phyloP scores from a whole-genome alignment of 2,329 filamentous ascomycete genomes.

The Aspergillus brunneoviolaceus region DNA sequence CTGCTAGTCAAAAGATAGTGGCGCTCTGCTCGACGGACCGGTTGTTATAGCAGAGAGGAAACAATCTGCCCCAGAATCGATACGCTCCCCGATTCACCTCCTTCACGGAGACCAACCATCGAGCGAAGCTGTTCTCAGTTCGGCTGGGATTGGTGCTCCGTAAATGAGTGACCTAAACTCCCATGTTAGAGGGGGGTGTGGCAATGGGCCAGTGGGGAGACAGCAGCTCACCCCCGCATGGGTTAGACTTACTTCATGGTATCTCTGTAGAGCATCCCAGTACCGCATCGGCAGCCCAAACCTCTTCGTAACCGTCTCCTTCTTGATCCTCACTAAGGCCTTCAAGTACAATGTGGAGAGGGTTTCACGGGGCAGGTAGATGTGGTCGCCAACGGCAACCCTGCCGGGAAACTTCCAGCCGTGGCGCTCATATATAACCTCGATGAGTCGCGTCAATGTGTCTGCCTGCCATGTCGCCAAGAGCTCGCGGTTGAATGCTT shows the following conservation, averaged over 20 bases:
- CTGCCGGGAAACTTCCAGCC: slow-evolving; percentile 24
- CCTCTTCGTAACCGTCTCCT: slow-evolving; percentile 20
- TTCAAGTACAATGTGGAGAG: slow-evolving; percentile 26
- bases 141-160: slow-evolving; percentile 31
- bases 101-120: slow-evolving; percentile 31
- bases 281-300: slow-evolving; percentile 29
- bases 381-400: slow-evolving; percentile 19
- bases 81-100: slow-evolving; percentile 24
- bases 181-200: slow-evolving; percentile 7
- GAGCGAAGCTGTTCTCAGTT: slow-evolving; percentile 32
- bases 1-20: slow-evolving; percentile 21
- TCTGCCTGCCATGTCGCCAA: slow-evolving; percentile 38
- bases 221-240: neutral
- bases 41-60: slow-evolving; percentile 33
- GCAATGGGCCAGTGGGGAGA: neutral
- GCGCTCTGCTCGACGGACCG: slow-evolving; percentile 31
- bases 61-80: slow-evolving; percentile 34
- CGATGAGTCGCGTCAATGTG: slow-evolving; percentile 36
- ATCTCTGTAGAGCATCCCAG: slow-evolving; percentile 28
- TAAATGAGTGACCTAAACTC: slow-evolving; percentile 27
- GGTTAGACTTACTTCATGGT: slow-evolving; percentile 27
- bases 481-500: slow-evolving; percentile 26
- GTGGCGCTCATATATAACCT: slow-evolving; percentile 28
- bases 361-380: slow-evolving; percentile 17
- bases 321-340: slow-evolving; percentile 27